Evolutionary conservation across 768 basidiomycete species (phyloP).

Genomic region (Rhizopogon vulgaris): DNA sequence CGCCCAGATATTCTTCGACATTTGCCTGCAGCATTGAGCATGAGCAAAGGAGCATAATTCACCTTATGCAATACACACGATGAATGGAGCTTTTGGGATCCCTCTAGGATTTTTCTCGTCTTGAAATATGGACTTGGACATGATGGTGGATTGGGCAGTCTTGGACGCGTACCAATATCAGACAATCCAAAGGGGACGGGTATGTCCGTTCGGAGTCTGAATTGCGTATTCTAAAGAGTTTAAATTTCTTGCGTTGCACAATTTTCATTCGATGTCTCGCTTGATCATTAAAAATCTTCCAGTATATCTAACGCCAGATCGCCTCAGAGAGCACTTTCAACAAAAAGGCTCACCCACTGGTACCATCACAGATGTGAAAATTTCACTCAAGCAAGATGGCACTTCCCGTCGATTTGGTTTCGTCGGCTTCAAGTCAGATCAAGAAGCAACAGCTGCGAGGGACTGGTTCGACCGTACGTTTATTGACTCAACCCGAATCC

Average conservation of each 20-base stretch:
- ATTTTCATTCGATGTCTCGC: conserved; percentile 54
- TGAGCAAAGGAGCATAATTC: not conserved
- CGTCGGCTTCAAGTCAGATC: conserved; percentile 78
- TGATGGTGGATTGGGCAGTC: conserved; percentile 7
- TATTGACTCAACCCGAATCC: conserved; percentile 73
- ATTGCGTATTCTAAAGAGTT: not conserved
- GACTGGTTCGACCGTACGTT: conserved; percentile 85
- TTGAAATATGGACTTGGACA: conserved; percentile 24
- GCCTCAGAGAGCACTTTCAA: conserved; percentile 64
- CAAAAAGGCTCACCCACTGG: conserved; percentile 54
- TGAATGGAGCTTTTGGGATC: conserved; percentile 93
- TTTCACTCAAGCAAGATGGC: conserved; percentile 72
- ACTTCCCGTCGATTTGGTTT: conserved; percentile 87
- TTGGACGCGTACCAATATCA: not conserved
- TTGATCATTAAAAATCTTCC: conserved; percentile 83
- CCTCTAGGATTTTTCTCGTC: conserved; percentile 78
- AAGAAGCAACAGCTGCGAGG: conserved; percentile 67
- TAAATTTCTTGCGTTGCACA: not conserved
- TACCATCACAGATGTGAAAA: conserved; percentile 80
- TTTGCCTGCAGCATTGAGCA: conserved; percentile 50
- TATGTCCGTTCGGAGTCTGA: not conserved
- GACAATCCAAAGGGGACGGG: not conserved
- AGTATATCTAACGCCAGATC: conserved; percentile 54
- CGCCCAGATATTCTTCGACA: conserved; percentile 81
- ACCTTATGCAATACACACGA: conserved; percentile 49